These are phyloP conservation scores for Peltaster fructicola DNA, from an alignment of 2,329 filamentous ascomycete genomes.

Conservation along the genomic window DNA sequence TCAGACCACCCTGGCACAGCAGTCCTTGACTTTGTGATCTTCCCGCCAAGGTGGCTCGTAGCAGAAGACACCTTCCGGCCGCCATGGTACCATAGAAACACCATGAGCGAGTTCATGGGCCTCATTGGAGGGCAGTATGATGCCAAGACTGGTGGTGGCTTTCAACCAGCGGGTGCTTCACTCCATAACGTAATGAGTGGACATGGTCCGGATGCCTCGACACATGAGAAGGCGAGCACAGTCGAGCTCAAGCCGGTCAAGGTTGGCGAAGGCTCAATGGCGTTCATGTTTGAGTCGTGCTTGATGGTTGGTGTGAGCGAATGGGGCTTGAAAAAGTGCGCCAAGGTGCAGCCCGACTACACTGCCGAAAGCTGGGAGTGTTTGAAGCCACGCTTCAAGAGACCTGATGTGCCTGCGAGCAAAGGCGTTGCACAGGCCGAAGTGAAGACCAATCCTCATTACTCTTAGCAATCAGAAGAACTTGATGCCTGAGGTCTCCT, in stretches of 20 bases:
- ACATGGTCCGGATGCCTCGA: slow-evolving; percentile 40
- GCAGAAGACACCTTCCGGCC: slow-evolving; percentile 53
- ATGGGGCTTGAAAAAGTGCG: slow-evolving; percentile 53
- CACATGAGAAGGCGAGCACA: slow-evolving; percentile 38
- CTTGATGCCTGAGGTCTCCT: slow-evolving; percentile 82
- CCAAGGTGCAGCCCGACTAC: slow-evolving; percentile 55
- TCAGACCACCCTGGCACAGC: slow-evolving; percentile 37
- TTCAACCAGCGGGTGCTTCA: slow-evolving; percentile 41
- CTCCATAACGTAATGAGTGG: slow-evolving; percentile 28
- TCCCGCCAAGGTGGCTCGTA: slow-evolving; percentile 54
- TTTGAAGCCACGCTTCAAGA: slow-evolving; percentile 28
- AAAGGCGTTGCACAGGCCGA: too few species aligned
- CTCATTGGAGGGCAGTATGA: slow-evolving; percentile 42
- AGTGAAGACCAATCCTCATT: too few species aligned
- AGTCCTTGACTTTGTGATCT: slow-evolving; percentile 54
- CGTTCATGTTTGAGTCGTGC: slow-evolving; percentile 53
- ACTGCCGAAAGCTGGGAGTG: slow-evolving; percentile 64
- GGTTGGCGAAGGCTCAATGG: slow-evolving; percentile 43
- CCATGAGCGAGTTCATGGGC: slow-evolving; percentile 49
- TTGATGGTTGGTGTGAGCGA: slow-evolving; percentile 55
- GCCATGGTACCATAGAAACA: slow-evolving; percentile 56
- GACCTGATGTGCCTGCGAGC: too few species aligned
- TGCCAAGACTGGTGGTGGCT: slow-evolving; percentile 37
- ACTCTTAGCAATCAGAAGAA: too few species aligned
- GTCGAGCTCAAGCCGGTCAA: slow-evolving; percentile 37